phyloP scores from a whole-genome alignment of 257 asterid genomes.

The Solanum stenotomum region DNA sequence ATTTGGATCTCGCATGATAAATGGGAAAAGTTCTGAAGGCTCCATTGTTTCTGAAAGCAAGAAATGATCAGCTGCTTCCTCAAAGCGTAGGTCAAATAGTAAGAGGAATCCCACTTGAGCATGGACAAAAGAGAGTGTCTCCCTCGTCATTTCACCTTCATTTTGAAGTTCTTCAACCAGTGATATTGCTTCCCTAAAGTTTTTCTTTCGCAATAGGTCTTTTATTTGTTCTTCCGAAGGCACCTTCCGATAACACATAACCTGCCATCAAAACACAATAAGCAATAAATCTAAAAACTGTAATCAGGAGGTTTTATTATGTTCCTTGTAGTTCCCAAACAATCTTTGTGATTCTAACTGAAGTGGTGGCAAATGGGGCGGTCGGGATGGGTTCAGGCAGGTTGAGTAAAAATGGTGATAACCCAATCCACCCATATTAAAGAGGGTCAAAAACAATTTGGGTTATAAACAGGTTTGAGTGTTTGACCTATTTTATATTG shows the following conservation, averaged over 20 bases:
- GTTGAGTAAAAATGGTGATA: not conserved
- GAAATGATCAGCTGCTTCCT: conserved; percentile 92
- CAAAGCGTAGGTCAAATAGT: conserved; percentile 87
- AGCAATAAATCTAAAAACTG: not conserved
- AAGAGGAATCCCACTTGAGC: conserved; percentile 94
- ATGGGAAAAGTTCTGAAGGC: conserved; percentile 95
- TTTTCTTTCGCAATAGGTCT: conserved; percentile 70
- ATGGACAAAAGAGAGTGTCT: conserved; percentile 66
- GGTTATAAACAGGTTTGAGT: not conserved
- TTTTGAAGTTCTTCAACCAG: conserved; percentile 78
- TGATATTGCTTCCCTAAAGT: conserved; percentile 66
- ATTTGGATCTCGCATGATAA: conserved; percentile 90
- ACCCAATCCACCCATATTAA: not conserved
- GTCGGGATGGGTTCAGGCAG: not conserved
- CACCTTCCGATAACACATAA: conserved; percentile 67
- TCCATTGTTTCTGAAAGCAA: conserved; percentile 83
- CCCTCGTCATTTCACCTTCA: conserved; percentile 83
- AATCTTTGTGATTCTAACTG: not conserved
- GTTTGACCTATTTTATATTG: not conserved
- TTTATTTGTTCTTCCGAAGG: conserved; percentile 85
- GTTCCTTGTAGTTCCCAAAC: not conserved
- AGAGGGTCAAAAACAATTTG: not conserved
- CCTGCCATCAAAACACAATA: conserved; percentile 35
- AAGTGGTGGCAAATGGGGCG: not conserved
- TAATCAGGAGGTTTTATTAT: not conserved